These are phyloP conservation scores for Spergularia marina DNA, from an alignment of 148 eudicot genomes.

Conservation along the genomic window DNA sequence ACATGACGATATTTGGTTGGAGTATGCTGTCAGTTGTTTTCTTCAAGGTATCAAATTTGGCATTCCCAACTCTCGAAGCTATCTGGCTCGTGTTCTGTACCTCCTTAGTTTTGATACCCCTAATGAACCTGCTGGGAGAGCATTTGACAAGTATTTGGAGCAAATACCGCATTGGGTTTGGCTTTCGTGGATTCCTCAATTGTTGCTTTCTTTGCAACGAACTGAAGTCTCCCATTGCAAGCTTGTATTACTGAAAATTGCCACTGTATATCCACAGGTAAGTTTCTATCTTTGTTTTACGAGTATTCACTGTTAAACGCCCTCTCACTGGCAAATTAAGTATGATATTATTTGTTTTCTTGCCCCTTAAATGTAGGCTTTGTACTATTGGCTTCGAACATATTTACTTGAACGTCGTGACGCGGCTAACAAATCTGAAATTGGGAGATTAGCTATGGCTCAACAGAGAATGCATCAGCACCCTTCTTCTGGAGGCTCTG, in stretches of 20 bases:
- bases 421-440: slow-evolving; percentile 91
- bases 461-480: slow-evolving; percentile 93
- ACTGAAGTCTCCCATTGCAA: slow-evolving; percentile 92
- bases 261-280: slow-evolving; percentile 93
- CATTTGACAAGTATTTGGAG: slow-evolving; percentile 92
- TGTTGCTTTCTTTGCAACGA: slow-evolving; percentile 89
- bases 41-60: slow-evolving; percentile 97
- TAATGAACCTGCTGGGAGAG: slow-evolving; percentile 81
- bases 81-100: slow-evolving; percentile 90
- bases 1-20: slow-evolving; percentile 91
- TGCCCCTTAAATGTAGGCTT: slow-evolving; percentile 49
- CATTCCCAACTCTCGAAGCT: slow-evolving; percentile 89
- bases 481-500: slow-evolving; percentile 50
- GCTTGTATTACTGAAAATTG: slow-evolving; percentile 84
- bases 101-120: slow-evolving; percentile 98
- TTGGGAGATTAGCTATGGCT: slow-evolving; percentile 84
- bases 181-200: slow-evolving; percentile 99
- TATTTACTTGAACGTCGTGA: slow-evolving; percentile 98
- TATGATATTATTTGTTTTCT: slow-evolving; percentile 1
- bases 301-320: background rate
- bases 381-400: slow-evolving; percentile 98
- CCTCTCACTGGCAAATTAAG: background rate
- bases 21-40: slow-evolving; percentile 95
- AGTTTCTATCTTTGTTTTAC: slow-evolving; percentile 20
- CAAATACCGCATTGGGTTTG: slow-evolving; percentile 98